A percentile compares a stretch with the other conserved stretches of the same genome.
These are phyloP conservation scores for Penicillium sclerotiorum DNA, from an alignment of 2,329 filamentous ascomycete genomes.

Conservation along the genomic window DNA sequence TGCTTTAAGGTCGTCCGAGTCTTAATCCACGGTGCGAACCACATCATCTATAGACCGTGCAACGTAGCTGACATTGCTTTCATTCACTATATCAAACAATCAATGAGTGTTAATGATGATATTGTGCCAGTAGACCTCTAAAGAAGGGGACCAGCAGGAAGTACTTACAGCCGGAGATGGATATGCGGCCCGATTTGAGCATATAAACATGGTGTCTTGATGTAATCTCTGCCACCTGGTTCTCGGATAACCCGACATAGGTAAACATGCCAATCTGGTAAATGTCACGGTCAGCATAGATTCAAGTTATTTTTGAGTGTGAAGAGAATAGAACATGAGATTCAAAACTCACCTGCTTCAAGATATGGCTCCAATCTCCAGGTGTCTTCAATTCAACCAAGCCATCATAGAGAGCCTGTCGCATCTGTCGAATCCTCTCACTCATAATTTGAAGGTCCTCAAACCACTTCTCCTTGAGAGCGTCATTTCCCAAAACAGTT, in stretches of 20 bases:
- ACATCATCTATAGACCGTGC: constrained; percentile 22
- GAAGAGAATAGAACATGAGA: not conserved
- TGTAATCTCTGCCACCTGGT: constrained; percentile 16
- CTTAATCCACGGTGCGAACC: constrained; percentile 8
- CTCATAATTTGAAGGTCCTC: constrained; percentile 21
- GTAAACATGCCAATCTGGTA: constrained; percentile 25
- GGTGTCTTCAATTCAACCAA: constrained; percentile 15
- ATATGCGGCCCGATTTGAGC: constrained; percentile 22
- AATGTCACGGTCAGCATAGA: not conserved
- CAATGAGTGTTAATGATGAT: no score
- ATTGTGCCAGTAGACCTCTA: not conserved
- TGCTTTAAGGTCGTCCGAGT: not conserved
- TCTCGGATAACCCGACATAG: constrained; percentile 18
- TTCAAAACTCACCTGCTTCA: constrained; percentile 15
- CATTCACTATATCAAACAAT: constrained; percentile 23
- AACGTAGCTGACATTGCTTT: constrained; percentile 18
- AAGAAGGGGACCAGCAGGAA: not conserved
- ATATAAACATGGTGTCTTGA: constrained; percentile 23
- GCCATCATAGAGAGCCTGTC: constrained; percentile 17
- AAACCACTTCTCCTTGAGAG: constrained; percentile 12
- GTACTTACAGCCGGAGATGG: constrained; percentile 23
- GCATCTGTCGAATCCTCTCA: constrained; percentile 18
- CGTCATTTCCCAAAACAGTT: constrained; percentile 12
- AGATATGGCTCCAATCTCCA: constrained; percentile 21
- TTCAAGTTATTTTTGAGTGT: no score